Evolutionary conservation across 805 yeast species (phyloP), one percentile per base, ranked within the genome.

Genomic region (Candida oleophila): DNA sequence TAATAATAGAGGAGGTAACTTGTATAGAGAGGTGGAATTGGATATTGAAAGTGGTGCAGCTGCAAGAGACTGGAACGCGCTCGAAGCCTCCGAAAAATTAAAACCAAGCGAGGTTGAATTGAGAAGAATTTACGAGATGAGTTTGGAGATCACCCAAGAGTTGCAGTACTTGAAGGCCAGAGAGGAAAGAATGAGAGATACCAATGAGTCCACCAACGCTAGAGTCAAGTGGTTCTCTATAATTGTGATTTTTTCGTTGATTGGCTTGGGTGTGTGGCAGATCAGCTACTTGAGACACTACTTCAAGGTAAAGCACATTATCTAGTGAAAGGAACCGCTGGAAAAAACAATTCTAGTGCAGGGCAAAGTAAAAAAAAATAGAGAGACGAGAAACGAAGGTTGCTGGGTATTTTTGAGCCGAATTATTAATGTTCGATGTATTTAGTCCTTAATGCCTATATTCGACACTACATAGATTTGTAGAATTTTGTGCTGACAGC

Each of bases 1-100:
- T 52, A 68, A 67, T 42, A 63, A 62, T 50, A 65, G 68, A 46
- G 77, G 77, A 22, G 71, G 74, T 40, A 63, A 73, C 25, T 58
- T 78, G 55, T 65, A 71, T 49, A 84, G 98, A 66, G 85, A 85
- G 44, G 73, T 94, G 56, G 97, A 90, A 61, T 74, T 94, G 59
- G 97, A 91, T 53, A 85, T 94, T 49, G 98, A 94, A 67, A 83
- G 90, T 51, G 99, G 99, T 38, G 88, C 97, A 43, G 88, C 90
- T 59, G 99, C 98, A 37, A 85, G 98, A 68, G 98, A 94, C 71
- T 94, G 98, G 97, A 89, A 90, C 63, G 89, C 90, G 20, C 75
- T 91, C 52, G 97, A 91, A 73, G 91, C 96, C 41, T 80, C 87
- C 39, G 98, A 94, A 68, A 89, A 89, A 65, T 82, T 94, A 66